Evolutionary conservation across 441 rosid species (phyloP).

Genomic region (Populus tomentosa): DNA sequence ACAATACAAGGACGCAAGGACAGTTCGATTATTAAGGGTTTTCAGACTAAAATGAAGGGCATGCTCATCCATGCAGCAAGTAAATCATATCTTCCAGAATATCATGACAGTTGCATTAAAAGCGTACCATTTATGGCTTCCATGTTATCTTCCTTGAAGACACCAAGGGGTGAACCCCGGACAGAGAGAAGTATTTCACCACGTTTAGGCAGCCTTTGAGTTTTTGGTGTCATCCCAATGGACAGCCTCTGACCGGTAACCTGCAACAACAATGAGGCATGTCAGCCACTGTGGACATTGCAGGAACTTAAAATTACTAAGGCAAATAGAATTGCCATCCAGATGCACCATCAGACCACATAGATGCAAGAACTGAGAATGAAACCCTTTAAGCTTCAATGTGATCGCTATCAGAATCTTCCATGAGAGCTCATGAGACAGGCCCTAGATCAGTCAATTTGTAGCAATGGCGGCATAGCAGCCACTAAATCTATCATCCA

Average conservation of each 20-base stretch:
- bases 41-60: background rate
- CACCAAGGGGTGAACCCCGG: slow-evolving; percentile 86
- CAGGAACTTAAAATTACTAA: background rate
- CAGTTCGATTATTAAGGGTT: background rate
- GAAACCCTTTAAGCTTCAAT: background rate
- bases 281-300: background rate
- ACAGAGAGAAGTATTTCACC: slow-evolving; percentile 91
- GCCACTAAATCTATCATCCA: background rate
- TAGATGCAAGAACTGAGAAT: background rate
- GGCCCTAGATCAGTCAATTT: background rate
- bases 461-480: background rate
- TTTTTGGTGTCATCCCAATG: slow-evolving; percentile 86
- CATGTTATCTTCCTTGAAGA: slow-evolving; percentile 82
- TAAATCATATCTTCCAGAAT: background rate
- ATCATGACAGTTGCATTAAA: background rate
- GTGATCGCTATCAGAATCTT: background rate
- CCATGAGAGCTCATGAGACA: background rate
- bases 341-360: background rate
- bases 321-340: background rate
- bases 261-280: slow-evolving; percentile 30
- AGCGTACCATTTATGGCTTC: slow-evolving; percentile 73
- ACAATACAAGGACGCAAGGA: background rate
- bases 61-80: background rate
- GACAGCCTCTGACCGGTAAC: slow-evolving; percentile 72
- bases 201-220: slow-evolving; percentile 66